Conservation (phyloP, 164 flowering plant species). For the Liquidambar formosana region DNA sequence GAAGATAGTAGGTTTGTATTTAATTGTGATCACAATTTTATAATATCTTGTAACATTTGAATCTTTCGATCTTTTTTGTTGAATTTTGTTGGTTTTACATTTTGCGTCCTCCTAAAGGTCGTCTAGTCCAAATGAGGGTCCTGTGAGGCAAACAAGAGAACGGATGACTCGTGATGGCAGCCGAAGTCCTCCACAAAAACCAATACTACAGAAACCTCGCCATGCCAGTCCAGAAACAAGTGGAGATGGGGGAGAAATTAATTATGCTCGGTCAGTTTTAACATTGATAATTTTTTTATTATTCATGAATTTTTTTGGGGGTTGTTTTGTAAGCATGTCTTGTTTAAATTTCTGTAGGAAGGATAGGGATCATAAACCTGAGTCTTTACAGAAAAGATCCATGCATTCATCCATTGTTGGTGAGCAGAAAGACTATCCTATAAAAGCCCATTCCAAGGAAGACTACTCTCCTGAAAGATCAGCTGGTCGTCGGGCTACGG, state of each 20-base stretch:
- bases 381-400: constrained; percentile 24
- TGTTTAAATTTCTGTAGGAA: constrained; percentile 29
- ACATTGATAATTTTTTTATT: neutral
- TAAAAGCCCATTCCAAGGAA: constrained; percentile 15
- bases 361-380: constrained; percentile 18
- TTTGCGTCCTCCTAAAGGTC: constrained; percentile 15
- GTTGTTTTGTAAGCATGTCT: neutral
- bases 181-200: constrained; percentile 29
- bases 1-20: constrained; percentile 44
- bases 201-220: constrained; percentile 26
- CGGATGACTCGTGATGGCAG: constrained; percentile 21
- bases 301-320: neutral
- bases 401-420: constrained; percentile 22
- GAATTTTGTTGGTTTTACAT: neutral
- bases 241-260: constrained; percentile 24
- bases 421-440: constrained; percentile 23
- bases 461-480: constrained; percentile 27
- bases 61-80: neutral
- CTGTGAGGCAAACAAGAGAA: constrained; percentile 32
- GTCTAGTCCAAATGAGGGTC: constrained; percentile 36
- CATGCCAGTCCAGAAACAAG: constrained; percentile 30
- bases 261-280: constrained; percentile 35
- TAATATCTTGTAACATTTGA: neutral
- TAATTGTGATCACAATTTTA: neutral
- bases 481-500: constrained; percentile 17